These are phyloP conservation scores for Hypoxylon sp. DNA, from an alignment of 2,329 filamentous ascomycete species.

Conservation along the genomic window DNA sequence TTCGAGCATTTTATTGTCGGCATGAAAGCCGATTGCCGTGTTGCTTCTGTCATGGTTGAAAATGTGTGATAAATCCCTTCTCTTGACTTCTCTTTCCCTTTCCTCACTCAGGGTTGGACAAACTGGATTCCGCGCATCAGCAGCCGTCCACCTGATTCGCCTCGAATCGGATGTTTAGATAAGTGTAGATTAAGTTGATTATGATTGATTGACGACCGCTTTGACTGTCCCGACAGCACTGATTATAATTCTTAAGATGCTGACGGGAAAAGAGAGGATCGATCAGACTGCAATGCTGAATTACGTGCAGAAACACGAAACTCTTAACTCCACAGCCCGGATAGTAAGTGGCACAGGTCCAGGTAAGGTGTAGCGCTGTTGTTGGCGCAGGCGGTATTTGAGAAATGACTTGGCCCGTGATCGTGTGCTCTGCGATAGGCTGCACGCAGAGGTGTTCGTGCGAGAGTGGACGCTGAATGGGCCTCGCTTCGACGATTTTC, in stretches of 20 bases:
- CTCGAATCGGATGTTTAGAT: conserved; percentile 23
- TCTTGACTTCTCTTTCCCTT: conserved; percentile 37
- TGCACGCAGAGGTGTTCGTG: conserved; percentile 28
- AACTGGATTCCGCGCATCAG: conserved; percentile 42
- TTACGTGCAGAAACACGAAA: conserved; percentile 38
- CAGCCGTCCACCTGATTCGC: conserved; percentile 26
- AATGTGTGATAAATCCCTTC: conserved; percentile 27
- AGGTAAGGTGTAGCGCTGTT: conserved; percentile 26
- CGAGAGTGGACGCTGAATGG: conserved; percentile 36
- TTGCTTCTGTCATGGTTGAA: conserved; percentile 62
- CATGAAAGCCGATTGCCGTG: conserved; percentile 78
- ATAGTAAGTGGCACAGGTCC: conserved; percentile 31
- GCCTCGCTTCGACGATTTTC: conserved; percentile 37
- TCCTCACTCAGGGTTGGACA: conserved; percentile 32
- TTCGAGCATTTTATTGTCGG: conserved; percentile 90
- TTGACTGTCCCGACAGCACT: conserved; percentile 8
- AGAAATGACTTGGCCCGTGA: conserved; percentile 23
- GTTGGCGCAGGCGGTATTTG: conserved; percentile 36
- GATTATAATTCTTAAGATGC: conserved; percentile 10
- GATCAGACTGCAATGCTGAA: conserved; percentile 25
- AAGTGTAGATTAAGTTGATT: conserved; percentile 19
- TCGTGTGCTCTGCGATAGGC: conserved; percentile 37
- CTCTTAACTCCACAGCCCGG: conserved; percentile 35
- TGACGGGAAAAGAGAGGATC: conserved; percentile 18
- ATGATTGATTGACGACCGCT: conserved; percentile 24